phyloP scores from a whole-genome alignment of 805 yeast species.

The Kregervanrija fluxuum region DNA sequence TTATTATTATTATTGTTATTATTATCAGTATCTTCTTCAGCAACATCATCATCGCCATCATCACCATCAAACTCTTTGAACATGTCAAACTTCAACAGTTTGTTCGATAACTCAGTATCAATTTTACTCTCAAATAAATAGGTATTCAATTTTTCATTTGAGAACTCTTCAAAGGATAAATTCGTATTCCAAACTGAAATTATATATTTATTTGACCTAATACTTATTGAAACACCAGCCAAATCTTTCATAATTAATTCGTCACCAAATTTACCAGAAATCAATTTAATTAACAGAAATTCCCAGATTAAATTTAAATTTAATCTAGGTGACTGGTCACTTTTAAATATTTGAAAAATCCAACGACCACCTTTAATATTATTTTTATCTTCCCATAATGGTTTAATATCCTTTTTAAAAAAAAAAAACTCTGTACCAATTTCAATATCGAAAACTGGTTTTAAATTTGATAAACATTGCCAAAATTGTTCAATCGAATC shows the following conservation, averaged over 20 bases:
- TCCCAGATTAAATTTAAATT: constrained; percentile 44
- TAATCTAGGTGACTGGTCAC: constrained; percentile 12
- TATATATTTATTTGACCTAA: constrained; percentile 52
- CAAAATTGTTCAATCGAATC: constrained; percentile 49
- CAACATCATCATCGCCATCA: constrained; percentile 18
- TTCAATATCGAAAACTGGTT: constrained; percentile 31
- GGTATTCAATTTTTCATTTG: constrained; percentile 10
- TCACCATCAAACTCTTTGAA: constrained; percentile 3
- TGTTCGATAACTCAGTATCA: no score
- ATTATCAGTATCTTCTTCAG: constrained; percentile 12
- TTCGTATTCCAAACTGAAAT: constrained; percentile 58
- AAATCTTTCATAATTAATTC: constrained; percentile 39
- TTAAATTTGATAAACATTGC: constrained; percentile 34
- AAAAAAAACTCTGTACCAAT: constrained; percentile 47
- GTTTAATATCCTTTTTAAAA: constrained; percentile 53
- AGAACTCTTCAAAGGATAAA: constrained; percentile 27
- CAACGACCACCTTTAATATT: constrained; percentile 58
- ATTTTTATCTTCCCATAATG: constrained; percentile 63
- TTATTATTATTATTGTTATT: constrained; percentile 14
- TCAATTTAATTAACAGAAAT: constrained; percentile 41
- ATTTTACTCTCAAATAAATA: not conserved
- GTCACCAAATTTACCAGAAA: constrained; percentile 42
- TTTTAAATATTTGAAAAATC: constrained; percentile 31
- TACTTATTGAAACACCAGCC: constrained; percentile 52
- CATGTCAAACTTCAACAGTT: not conserved